These are phyloP conservation scores for Tilletia caries DNA, from an alignment of 1,284 basidiomycete species.

Conservation along the genomic window DNA sequence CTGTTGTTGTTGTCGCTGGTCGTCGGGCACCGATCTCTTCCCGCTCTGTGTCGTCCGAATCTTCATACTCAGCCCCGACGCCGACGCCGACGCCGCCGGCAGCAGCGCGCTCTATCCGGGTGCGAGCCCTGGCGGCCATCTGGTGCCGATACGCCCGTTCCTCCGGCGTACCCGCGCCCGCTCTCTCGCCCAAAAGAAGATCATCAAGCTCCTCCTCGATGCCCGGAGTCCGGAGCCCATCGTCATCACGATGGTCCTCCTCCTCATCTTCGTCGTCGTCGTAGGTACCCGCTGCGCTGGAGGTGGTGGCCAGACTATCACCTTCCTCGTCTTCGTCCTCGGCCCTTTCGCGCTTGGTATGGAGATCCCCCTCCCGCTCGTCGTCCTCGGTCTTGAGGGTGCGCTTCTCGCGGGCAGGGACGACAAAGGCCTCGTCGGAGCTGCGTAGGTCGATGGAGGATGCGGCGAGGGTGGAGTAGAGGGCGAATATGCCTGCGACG, in stretches of 20 bases:
- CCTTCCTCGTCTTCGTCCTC: background rate
- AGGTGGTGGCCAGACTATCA: background rate
- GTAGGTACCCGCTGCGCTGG: background rate
- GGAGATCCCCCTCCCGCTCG: background rate
- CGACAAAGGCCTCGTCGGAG: conserved; percentile 5
- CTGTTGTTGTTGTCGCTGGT: no score
- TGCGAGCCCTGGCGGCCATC: conserved; percentile 1
- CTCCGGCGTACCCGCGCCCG: background rate
- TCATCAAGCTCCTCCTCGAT: background rate
- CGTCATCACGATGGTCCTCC: background rate
- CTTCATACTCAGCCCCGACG: conserved; percentile 12
- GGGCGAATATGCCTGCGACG: conserved; percentile 40
- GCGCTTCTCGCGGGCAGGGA: conserved; percentile 15
- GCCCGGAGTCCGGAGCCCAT: background rate
- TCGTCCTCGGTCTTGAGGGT: background rate
- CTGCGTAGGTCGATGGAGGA: conserved; percentile 22
- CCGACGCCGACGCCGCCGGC: background rate
- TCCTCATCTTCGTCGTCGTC: conserved; percentile 10
- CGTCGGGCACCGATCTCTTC: background rate
- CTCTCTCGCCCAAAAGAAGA: background rate
- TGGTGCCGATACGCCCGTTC: background rate
- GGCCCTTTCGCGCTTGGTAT: background rate
- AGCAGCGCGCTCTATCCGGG: background rate
- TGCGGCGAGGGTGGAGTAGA: conserved; percentile 27
- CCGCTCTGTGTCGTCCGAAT: conserved; percentile 7